A percentile compares a stretch with the other conserved stretches of the same genome.
Conservation (phyloP, 495 filamentous ascomycete species). For the Podospora sp. region DNA sequence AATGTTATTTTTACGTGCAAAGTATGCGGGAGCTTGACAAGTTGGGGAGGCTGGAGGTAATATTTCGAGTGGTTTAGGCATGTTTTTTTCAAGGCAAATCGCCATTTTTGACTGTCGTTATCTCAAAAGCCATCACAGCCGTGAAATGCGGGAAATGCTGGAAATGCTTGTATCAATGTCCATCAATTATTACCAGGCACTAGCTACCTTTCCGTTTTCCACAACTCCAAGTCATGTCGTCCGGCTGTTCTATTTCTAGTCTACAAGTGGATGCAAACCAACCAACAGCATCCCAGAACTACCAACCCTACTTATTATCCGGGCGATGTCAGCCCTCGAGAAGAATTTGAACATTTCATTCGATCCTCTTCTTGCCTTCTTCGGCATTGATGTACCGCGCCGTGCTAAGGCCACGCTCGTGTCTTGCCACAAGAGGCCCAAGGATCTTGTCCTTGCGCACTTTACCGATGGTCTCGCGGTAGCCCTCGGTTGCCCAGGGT, state of each 20-base stretch:
- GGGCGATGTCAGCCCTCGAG: background rate
- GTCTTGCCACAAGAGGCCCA: slow-evolving; percentile 68
- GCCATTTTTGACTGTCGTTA: too few relatives aligned
- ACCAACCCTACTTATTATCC: background rate
- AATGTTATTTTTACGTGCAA: too few relatives aligned
- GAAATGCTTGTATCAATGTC: background rate
- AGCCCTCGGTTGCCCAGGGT: slow-evolving; percentile 80
- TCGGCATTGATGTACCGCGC: slow-evolving; percentile 79
- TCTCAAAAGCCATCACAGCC: too few relatives aligned
- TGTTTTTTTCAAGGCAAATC: too few relatives aligned
- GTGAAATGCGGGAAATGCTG: too few relatives aligned
- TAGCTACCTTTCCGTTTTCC: background rate
- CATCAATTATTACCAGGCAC: background rate
- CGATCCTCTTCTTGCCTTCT: slow-evolving; percentile 96
- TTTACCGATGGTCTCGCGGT: slow-evolving; percentile 79
- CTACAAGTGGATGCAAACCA: slow-evolving; percentile 10
- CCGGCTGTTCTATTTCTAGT: slow-evolving; percentile 10
- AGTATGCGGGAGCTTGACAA: too few relatives aligned
- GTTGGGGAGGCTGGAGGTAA: too few relatives aligned
- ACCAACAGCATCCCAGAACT: background rate
- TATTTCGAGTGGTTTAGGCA: too few relatives aligned
- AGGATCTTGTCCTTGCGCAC: slow-evolving; percentile 76
- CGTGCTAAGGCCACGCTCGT: slow-evolving; percentile 77
- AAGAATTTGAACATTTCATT: slow-evolving; percentile 48
- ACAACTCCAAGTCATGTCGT: background rate